These are phyloP conservation scores for Warburgia ugandensis DNA, from an alignment of 164 flowering plant species.

Conservation along the genomic window DNA sequence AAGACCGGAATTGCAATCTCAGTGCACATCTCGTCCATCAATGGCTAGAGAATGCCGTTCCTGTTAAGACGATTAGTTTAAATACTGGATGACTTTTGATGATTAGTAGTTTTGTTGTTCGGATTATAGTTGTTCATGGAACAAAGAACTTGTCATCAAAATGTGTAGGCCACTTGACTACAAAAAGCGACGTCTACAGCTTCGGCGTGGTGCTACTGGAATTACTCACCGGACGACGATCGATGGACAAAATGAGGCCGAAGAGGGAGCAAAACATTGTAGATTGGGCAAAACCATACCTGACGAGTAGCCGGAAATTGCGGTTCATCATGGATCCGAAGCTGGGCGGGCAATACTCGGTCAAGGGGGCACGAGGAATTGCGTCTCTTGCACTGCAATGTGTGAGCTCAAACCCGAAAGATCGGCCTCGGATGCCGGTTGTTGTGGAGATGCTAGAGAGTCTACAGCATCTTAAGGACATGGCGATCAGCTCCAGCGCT, in stretches of 20 bases:
- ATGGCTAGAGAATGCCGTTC: too few species aligned
- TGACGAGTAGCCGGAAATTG: constrained; percentile 59
- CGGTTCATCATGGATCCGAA: constrained; percentile 74
- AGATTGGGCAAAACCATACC: constrained; percentile 74
- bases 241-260: constrained; percentile 65
- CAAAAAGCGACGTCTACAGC: constrained; percentile 89
- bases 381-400: constrained; percentile 65
- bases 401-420: constrained; percentile 67
- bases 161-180: constrained; percentile 77
- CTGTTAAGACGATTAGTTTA: too few species aligned
- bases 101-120: too few species aligned
- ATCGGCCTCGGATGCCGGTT: constrained; percentile 68
- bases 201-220: constrained; percentile 92
- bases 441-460: constrained; percentile 59
- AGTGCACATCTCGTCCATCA: too few species aligned
- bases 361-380: constrained; percentile 73
- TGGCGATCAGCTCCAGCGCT: constrained; percentile 67
- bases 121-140: too few species aligned
- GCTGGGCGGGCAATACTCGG: constrained; percentile 78
- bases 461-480: constrained; percentile 55
- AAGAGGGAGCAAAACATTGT: constrained; percentile 76
- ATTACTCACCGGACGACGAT: constrained; percentile 77
- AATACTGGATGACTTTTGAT: too few species aligned
- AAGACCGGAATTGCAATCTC: too few species aligned
- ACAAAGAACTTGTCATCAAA: too few species aligned